phyloP scores from a whole-genome alignment of 495 filamentous ascomycete genomes.

The Penicillium subrubescens region DNA sequence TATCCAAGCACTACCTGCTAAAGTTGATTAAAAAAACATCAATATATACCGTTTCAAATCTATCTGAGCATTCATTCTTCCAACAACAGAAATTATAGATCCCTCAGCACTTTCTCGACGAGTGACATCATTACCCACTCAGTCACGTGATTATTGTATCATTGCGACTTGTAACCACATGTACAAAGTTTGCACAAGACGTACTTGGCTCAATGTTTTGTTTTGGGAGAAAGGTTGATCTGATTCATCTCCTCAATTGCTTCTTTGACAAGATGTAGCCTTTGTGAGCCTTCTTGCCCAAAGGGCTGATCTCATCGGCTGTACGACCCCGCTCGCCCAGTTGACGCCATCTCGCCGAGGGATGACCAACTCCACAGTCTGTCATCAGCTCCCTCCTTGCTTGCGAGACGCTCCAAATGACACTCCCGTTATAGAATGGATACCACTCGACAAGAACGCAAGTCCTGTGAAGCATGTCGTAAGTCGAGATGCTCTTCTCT shows the following conservation, averaged over 20 bases:
- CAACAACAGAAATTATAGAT: too few relatives aligned
- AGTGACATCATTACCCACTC: too few relatives aligned
- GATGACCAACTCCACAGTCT: slow-evolving; percentile 19
- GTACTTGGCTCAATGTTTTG: too few relatives aligned
- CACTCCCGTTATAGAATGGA: slow-evolving; percentile 18
- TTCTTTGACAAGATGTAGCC: too few relatives aligned
- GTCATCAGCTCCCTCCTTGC: not conserved
- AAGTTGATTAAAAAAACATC: too few relatives aligned
- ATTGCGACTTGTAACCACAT: too few relatives aligned
- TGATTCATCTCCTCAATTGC: too few relatives aligned
- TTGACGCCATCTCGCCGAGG: slow-evolving; percentile 24
- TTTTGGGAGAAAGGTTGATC: too few relatives aligned
- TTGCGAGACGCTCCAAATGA: not conserved
- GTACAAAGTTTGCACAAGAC: too few relatives aligned
- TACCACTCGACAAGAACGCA: slow-evolving; percentile 23
- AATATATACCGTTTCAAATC: not conserved
- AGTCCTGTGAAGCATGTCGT: slow-evolving; percentile 28
- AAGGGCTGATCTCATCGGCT: not conserved
- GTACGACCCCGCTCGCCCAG: slow-evolving; percentile 23
- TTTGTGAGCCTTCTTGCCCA: not conserved
- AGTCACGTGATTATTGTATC: too few relatives aligned
- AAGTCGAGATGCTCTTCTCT: not conserved
- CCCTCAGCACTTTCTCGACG: too few relatives aligned
- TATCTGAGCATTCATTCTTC: not conserved
- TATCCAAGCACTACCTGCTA: not conserved